Conservation (phyloP, 306 rosid species). For the Begonia peltatifolia region DNA sequence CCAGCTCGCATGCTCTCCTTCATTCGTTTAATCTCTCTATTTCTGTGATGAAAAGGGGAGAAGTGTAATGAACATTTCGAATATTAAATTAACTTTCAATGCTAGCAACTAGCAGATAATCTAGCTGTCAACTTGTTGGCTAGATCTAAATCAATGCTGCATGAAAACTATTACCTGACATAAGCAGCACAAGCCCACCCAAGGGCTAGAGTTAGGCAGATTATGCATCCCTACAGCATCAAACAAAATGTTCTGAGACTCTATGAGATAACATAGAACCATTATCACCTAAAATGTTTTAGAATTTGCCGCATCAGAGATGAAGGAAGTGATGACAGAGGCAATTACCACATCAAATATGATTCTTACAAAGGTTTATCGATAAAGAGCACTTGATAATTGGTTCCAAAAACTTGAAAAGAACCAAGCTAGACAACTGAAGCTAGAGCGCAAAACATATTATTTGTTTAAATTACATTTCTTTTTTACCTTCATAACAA, state of each 20-base stretch:
- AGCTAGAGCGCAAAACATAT: too few species aligned
- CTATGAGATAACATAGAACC: background rate
- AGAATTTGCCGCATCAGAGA: background rate
- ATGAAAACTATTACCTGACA: slow-evolving; percentile 48
- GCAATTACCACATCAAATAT: too few species aligned
- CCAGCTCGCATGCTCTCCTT: slow-evolving; percentile 36
- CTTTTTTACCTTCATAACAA: too few species aligned
- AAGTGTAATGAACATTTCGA: background rate
- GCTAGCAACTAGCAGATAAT: background rate
- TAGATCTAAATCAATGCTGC: background rate
- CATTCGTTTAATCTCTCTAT: slow-evolving; percentile 59
- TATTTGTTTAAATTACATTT: too few species aligned
- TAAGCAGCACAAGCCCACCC: slow-evolving; percentile 85
- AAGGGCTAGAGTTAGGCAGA: slow-evolving; percentile 54
- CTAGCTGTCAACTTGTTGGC: background rate
- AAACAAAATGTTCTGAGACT: background rate
- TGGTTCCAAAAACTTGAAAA: too few species aligned
- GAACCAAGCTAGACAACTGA: too few species aligned
- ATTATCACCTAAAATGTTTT: too few species aligned
- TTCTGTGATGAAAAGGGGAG: slow-evolving; percentile 26
- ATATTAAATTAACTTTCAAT: background rate
- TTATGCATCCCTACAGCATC: slow-evolving; percentile 58
- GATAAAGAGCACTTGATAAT: too few species aligned
- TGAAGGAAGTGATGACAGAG: background rate
- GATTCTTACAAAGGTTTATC: too few species aligned